phyloP scores from a whole-genome alignment of 129 eudicot genomes.

The Gnaphalium uliginosum region DNA sequence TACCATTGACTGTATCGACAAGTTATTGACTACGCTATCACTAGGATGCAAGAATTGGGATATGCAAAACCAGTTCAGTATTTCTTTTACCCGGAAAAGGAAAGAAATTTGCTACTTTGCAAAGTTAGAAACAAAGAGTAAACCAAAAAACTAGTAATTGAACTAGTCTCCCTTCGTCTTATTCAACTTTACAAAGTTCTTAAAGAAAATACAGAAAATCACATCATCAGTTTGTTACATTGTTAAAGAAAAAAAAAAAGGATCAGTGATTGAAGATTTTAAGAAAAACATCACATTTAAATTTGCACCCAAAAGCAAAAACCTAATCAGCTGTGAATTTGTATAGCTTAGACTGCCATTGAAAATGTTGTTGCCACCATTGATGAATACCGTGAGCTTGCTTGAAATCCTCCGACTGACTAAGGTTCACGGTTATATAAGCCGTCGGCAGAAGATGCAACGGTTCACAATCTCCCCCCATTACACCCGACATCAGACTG shows the following conservation, averaged over 20 bases:
- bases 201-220: not conserved
- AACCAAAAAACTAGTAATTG: too few relatives aligned
- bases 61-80: too few relatives aligned
- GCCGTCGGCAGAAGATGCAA: conserved; percentile 66
- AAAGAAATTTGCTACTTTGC: too few relatives aligned
- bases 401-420: conserved; percentile 37
- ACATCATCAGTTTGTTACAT: not conserved
- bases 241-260: not conserved
- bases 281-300: not conserved
- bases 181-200: not conserved
- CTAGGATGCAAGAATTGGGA: too few relatives aligned
- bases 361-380: conserved; percentile 65
- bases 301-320: not conserved
- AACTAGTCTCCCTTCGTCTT: not conserved
- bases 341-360: conserved; percentile 49
- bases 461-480: conserved; percentile 49
- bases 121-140: too few relatives aligned
- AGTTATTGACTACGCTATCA: too few relatives aligned
- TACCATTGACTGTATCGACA: too few relatives aligned
- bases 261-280: not conserved
- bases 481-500: conserved; percentile 32
- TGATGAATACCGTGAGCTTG: conserved; percentile 73
- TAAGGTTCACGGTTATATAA: conserved; percentile 40
- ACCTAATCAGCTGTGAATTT: conserved; percentile 26
- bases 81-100: too few relatives aligned